Conservation (phyloP, 768 basidiomycete genomes). For the Boletus rufocinnamomeus region DNA sequence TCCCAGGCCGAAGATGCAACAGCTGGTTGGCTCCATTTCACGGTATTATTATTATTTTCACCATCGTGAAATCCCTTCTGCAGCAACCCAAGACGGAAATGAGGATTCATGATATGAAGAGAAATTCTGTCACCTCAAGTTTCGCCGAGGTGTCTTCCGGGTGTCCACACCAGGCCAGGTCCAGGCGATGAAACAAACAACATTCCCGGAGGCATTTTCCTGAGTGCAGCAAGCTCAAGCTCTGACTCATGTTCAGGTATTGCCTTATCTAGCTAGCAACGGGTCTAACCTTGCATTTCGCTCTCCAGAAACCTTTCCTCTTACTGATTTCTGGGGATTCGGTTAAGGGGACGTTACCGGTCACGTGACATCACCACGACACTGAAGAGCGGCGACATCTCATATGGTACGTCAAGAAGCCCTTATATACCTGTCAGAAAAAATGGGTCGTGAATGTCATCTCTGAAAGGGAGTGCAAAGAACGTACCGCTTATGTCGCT, state of each 20-base stretch:
- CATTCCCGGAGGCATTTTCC: not conserved
- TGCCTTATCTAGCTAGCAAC: not conserved
- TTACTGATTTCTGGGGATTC: not conserved
- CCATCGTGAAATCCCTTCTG: constrained; percentile 2
- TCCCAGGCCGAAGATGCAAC: constrained; percentile 2
- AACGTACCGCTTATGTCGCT: not conserved
- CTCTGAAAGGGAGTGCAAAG: not conserved
- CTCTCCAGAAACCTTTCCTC: not conserved
- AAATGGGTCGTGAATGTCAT: not conserved
- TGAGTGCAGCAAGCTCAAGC: not conserved
- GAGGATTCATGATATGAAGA: constrained; percentile 4
- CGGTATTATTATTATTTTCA: too few species aligned
- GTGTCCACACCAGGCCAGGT: not conserved
- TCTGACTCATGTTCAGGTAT: not conserved
- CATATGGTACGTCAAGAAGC: not conserved
- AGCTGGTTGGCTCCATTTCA: constrained; percentile 6
- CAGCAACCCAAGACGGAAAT: constrained; percentile 14
- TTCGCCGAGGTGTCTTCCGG: too few species aligned
- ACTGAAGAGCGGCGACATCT: not conserved
- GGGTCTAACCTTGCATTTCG: constrained; percentile 7
- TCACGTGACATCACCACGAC: constrained; percentile 9
- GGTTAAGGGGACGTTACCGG: not conserved
- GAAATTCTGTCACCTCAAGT: constrained; percentile 1
- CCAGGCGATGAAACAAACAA: not conserved
- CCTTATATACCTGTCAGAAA: not conserved